These are phyloP conservation scores for Metschnikowia borealis DNA, from an alignment of 805 yeast species.

Conservation along the genomic window DNA sequence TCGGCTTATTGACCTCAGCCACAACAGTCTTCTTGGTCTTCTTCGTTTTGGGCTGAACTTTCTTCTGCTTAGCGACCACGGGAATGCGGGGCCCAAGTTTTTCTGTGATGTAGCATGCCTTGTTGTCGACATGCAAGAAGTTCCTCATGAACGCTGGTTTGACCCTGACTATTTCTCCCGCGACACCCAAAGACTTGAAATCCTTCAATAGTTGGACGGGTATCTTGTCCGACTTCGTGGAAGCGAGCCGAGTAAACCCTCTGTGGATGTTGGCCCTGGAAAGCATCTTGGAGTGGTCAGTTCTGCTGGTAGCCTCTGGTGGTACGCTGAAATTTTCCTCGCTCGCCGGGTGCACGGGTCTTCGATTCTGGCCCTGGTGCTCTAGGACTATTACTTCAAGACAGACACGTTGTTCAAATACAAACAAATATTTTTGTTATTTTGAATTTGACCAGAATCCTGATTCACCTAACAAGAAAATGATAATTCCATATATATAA, in stretches of 20 bases:
- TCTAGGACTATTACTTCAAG: background rate
- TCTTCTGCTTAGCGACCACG: slow-evolving; percentile 27
- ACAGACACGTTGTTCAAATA: background rate
- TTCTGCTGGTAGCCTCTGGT: background rate
- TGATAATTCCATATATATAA: too few species aligned
- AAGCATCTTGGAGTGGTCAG: slow-evolving; percentile 8
- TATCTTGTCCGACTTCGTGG: slow-evolving; percentile 39
- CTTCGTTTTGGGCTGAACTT: slow-evolving; percentile 1
- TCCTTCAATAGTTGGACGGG: slow-evolving; percentile 74
- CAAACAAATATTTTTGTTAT: background rate
- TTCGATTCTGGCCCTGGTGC: background rate
- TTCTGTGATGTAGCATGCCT: slow-evolving; percentile 62
- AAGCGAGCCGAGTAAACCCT: slow-evolving; percentile 16
- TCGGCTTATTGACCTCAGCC: background rate
- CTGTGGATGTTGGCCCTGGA: slow-evolving; percentile 7
- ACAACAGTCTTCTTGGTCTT: slow-evolving; percentile 7
- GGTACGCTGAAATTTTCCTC: slow-evolving; percentile 4
- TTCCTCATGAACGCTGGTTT: slow-evolving; percentile 82
- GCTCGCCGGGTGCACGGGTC: slow-evolving; percentile 1
- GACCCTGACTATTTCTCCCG: slow-evolving; percentile 73
- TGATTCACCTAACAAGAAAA: too few species aligned
- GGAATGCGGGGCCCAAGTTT: slow-evolving; percentile 37
- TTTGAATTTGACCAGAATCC: background rate
- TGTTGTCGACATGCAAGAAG: slow-evolving; percentile 62
- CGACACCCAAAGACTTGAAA: slow-evolving; percentile 56